phyloP scores from a whole-genome alignment of 1,139 yeast genomes.

The Yamadazyma blattariae region DNA sequence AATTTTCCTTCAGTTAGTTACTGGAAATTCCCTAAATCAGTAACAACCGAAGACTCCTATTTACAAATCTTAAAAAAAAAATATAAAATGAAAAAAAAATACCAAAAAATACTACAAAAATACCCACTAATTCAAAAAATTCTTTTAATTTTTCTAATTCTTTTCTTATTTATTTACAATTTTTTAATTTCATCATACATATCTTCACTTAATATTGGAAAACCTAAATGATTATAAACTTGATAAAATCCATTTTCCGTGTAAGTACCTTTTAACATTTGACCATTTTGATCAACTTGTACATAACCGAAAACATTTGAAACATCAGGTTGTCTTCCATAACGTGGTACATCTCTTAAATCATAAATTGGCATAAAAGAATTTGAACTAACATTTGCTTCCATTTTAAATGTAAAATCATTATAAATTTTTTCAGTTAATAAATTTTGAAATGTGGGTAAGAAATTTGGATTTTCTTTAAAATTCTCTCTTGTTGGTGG shows the following conservation, averaged over 20 bases:
- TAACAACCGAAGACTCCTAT: too few species aligned
- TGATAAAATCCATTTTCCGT: constrained; percentile 62
- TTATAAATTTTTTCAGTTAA: constrained; percentile 27
- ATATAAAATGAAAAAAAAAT: too few species aligned
- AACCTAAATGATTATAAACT: constrained; percentile 53
- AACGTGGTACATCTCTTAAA: constrained; percentile 61
- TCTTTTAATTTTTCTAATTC: too few species aligned
- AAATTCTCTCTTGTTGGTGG: constrained; percentile 10
- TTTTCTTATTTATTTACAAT: constrained; percentile 6
- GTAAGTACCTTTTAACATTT: constrained; percentile 54
- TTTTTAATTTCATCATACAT: constrained; percentile 40
- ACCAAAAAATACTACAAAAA: too few species aligned
- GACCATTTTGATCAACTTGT: constrained; percentile 53
- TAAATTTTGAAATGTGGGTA: constrained; percentile 24
- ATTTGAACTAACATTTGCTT: constrained; percentile 60
- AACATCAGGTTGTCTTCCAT: constrained; percentile 69
- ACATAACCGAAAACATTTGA: constrained; percentile 75
- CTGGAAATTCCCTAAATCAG: too few species aligned
- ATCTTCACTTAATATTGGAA: constrained; percentile 55
- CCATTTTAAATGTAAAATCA: constrained; percentile 59
- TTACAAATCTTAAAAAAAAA: too few species aligned
- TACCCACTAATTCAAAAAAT: too few species aligned
- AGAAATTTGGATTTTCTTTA: constrained; percentile 23
- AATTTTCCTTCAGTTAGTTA: too few species aligned
- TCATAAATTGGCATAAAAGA: constrained; percentile 73